phyloP scores from a whole-genome alignment of 1,284 basidiomycete species.

The Puccinia novopanici region DNA sequence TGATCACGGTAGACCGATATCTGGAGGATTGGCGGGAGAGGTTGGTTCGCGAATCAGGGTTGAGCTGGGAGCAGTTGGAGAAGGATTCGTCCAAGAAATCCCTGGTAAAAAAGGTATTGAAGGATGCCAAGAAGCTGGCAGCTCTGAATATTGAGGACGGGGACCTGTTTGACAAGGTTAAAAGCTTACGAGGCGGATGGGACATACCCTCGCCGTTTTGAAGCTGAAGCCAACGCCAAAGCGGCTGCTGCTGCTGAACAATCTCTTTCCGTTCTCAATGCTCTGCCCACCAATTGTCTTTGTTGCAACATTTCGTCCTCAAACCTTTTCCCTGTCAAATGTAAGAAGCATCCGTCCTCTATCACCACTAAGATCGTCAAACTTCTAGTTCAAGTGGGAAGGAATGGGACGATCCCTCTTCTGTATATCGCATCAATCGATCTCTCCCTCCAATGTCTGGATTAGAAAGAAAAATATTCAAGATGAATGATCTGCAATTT shows the following conservation, averaged over 20 bases:
- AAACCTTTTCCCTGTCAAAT: neutral
- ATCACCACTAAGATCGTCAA: neutral
- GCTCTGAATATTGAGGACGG: conserved; percentile 10
- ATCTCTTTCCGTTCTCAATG: neutral
- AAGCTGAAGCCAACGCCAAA: too few species aligned
- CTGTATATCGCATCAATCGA: neutral
- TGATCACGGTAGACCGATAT: conserved; percentile 32
- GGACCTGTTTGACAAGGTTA: conserved; percentile 31
- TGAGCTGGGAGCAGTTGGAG: neutral
- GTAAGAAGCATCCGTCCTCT: neutral
- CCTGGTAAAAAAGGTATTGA: conserved; percentile 3
- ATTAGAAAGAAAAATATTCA: too few species aligned
- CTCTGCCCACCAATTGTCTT: neutral
- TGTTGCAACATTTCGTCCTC: neutral
- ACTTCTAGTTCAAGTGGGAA: neutral
- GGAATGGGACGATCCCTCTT: neutral
- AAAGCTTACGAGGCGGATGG: neutral
- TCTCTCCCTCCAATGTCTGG: neutral
- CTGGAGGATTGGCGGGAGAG: conserved; percentile 4
- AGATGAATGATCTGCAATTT: too few species aligned
- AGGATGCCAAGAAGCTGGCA: conserved; percentile 33
- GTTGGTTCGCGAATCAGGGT: neutral
- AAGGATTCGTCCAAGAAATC: neutral
- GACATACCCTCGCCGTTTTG: neutral
- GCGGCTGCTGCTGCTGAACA: neutral